Base-by-base conservation (phyloP, 2,329 filamentous ascomycete species). In the Aschersonia sp. region DNA sequence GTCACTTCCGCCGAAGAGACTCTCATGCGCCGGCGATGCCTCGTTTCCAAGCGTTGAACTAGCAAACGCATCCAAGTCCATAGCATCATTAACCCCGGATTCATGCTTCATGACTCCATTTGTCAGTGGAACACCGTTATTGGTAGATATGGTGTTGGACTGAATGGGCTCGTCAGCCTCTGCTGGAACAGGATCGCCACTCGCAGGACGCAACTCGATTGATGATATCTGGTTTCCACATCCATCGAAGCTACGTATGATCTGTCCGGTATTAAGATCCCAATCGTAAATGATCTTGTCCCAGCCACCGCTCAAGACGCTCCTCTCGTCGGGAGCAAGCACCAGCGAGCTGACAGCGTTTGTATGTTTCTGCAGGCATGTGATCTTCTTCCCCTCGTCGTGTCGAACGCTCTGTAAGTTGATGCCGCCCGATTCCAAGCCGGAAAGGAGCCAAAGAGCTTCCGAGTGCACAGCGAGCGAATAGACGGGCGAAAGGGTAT, bases 281-380 rank as follows among this genome's bases (percentile, higher is more conserved):
- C 92, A 98, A 61, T 97, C 89, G 47, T 89, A 77, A 1, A 97
- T 82, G 20, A 78, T 85, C 67, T 95, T 97, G 64, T 98, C 92
- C 92, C 92, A 98, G 61, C 89, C 91, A 3, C 92, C 92, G 35
- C 89, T 96, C 6, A 98, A 65, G 4, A 97, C 78, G 40, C 84
- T 89, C 58, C 76, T 82, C 67, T 98, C 92, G 55, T 97, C 89
- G 4, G 84, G 79, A 0, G 86, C 80, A 9, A 98, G 69, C 7
- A 78, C 82, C 50, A 98, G 67, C 4, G 94, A 87, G 28, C 89
- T 95, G 20, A 98, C 92, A 0, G 92, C 91, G 44, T 89, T 95
- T 2, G 82, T 88, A 61, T 98, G 92, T 54, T 84, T 80, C 51
- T 84, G 82, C 29, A 98, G 70, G 35, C 82, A 84, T 6, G 81